Evolutionary conservation across 352 stramenopile genomes (phyloP).

Genomic region (Pythium utonaiense): DNA sequence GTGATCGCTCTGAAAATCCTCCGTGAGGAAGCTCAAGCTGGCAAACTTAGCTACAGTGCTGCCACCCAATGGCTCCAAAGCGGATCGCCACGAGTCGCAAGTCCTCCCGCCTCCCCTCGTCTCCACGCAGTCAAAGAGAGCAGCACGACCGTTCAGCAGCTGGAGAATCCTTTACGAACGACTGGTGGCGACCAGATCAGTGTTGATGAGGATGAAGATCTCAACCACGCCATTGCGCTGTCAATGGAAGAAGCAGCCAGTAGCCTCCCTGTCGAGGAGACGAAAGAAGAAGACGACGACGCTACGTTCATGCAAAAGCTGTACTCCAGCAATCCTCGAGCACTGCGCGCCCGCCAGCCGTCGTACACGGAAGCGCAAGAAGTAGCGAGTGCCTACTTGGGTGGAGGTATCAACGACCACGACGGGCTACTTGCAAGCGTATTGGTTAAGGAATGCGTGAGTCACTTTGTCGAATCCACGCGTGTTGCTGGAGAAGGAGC

Average conservation of each 20-base stretch:
- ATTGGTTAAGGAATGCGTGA: constrained; percentile 82
- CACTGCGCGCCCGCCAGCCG: constrained; percentile 34
- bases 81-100: not conserved
- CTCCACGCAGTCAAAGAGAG: not conserved
- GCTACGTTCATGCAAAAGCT: constrained; percentile 3
- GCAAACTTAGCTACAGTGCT: constrained; percentile 23
- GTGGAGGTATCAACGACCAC: constrained; percentile 48
- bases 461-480: constrained; percentile 81
- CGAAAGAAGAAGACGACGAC: constrained; percentile 26
- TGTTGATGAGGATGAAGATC: constrained; percentile 24
- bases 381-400: constrained; percentile 49
- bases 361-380: constrained; percentile 65
- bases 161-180: too few species aligned
- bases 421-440: constrained; percentile 65
- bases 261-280: constrained; percentile 31
- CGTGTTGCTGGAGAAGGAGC: constrained; percentile 56
- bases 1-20: constrained; percentile 52
- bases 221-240: constrained; percentile 39
- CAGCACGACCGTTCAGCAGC: too few species aligned
- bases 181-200: not conserved
- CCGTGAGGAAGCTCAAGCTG: constrained; percentile 43
- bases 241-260: constrained; percentile 32
- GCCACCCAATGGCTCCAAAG: constrained; percentile 13
- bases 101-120: not conserved
- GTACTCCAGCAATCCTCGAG: constrained; percentile 7